Evolutionary conservation across 2,329 filamentous ascomycete genomes (phyloP), one percentile per base, ranked within the genome.

Genomic region (Xylaria sp.): DNA sequence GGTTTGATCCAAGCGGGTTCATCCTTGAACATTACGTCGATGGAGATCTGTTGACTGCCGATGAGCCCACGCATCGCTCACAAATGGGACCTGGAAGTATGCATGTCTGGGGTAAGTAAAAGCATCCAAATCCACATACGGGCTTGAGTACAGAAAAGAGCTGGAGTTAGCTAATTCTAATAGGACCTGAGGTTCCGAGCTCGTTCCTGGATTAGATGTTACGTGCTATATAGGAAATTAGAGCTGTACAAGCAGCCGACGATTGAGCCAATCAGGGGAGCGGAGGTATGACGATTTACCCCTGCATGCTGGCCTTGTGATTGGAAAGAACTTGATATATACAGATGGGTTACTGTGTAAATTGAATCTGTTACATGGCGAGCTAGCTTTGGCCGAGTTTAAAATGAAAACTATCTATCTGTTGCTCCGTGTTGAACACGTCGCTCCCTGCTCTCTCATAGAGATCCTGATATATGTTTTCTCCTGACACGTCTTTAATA

Each of bases 11-110:
- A 0, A 84, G 82, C 2, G 83, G 83, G 0, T 90, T 90, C 75
- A 90, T 91, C 78, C 81, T 91, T 75, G 89, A 91, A 80, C 89
- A 92, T 78, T 93, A 92, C 74, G 88, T 90, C 18, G 91, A 92
- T 77, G 90, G 91, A 0, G 91, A 93, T 79, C 74, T 91, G 72
- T 84, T 92, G 1, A 82, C 87, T 68, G 82, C 87, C 69, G 85
- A 82, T 20, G 84, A 87, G 50, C 85, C 83, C 23, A 83, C 83
- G 3, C 82, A 85, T 70, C 76, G 73, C 13, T 82, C 77, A 13
- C 73, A 79, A 68, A 81, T 81, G 1, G 78, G 80, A 31, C 82
- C 83, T 2, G 83, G 81, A 52, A 82, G 80, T 41, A 66, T 85
- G 50, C 81, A 85, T 69, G 81, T 85, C 18, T 86, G 84, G 84